Conservation (phyloP, 2,329 filamentous ascomycete species). For the Arthrobotrys iridis region DNA sequence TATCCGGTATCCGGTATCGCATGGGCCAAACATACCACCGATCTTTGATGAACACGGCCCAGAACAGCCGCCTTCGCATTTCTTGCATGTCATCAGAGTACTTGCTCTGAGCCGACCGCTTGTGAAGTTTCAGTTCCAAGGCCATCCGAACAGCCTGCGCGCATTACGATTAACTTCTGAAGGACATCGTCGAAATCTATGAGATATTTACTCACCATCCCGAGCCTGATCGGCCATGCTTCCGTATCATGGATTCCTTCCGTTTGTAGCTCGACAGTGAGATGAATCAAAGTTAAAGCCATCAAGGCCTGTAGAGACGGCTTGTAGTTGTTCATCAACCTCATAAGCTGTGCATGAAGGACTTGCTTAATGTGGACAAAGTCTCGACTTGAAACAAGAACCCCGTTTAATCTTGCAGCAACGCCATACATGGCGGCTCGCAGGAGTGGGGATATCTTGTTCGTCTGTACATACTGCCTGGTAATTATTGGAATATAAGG, state of each 20-base stretch:
- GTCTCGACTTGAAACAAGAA: slow-evolving; percentile 56
- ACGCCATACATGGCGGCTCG: slow-evolving; percentile 56
- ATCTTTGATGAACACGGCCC: slow-evolving; percentile 57
- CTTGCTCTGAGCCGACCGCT: slow-evolving; percentile 46
- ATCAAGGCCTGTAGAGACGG: slow-evolving; percentile 56
- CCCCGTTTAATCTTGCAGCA: slow-evolving; percentile 55
- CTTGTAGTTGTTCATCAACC: slow-evolving; percentile 55
- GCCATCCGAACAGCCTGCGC: slow-evolving; percentile 56
- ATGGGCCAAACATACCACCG: slow-evolving; percentile 55
- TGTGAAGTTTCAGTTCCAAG: slow-evolving; percentile 55
- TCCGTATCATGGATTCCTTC: slow-evolving; percentile 57
- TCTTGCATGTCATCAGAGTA: slow-evolving; percentile 53
- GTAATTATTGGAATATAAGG: slow-evolving; percentile 57
- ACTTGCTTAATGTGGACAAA: slow-evolving; percentile 57
- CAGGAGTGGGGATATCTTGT: slow-evolving; percentile 55
- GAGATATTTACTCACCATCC: slow-evolving; percentile 50
- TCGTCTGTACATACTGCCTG: slow-evolving; percentile 50
- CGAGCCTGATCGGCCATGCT: slow-evolving; percentile 56
- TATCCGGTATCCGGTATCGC: neutral
- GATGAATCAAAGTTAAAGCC: slow-evolving; percentile 56
- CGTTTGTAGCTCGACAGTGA: slow-evolving; percentile 56
- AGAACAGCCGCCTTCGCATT: slow-evolving; percentile 56
- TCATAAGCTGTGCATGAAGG: slow-evolving; percentile 55
- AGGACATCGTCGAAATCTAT: neutral
- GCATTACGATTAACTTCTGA: neutral